Evolutionary conservation across 2,329 filamentous ascomycete species (phyloP).

Genomic region (Fusarium decemcellulare): DNA sequence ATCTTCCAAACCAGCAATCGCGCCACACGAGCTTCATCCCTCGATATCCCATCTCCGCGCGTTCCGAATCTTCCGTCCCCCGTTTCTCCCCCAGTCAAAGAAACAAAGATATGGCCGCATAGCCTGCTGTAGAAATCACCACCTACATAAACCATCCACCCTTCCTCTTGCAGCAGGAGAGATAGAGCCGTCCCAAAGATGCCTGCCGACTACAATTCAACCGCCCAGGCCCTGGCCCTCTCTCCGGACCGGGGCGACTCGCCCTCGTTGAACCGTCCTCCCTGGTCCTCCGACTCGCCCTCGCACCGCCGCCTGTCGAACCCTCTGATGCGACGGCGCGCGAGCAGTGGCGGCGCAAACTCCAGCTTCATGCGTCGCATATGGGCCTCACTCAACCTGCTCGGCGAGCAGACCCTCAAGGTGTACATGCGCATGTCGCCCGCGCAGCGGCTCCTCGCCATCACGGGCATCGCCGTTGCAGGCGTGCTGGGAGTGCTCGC

Average conservation of each 20-base stretch:
- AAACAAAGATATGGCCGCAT: constrained; percentile 36
- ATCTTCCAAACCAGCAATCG: constrained; percentile 11
- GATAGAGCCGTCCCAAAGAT: constrained; percentile 51
- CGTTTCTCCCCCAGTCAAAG: not conserved
- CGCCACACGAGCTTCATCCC: constrained; percentile 19
- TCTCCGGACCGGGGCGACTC: constrained; percentile 52
- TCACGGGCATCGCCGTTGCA: constrained; percentile 64
- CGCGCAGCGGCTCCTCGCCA: constrained; percentile 73
- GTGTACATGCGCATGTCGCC: constrained; percentile 70
- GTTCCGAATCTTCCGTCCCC: constrained; percentile 34
- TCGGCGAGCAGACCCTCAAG: constrained; percentile 60
- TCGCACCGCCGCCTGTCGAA: constrained; percentile 58
- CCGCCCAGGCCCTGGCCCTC: constrained; percentile 65
- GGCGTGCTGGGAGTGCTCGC: constrained; percentile 75
- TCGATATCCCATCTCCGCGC: constrained; percentile 25
- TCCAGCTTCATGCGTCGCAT: constrained; percentile 52
- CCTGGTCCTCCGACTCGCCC: constrained; percentile 40
- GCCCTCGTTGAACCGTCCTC: constrained; percentile 49
- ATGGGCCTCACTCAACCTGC: constrained; percentile 54
- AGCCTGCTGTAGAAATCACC: constrained; percentile 8
- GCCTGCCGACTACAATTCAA: constrained; percentile 66
- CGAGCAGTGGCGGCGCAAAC: constrained; percentile 23
- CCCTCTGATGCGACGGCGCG: constrained; percentile 52
- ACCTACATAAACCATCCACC: not conserved
- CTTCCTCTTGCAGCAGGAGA: not conserved